Percentiles rank a stretch among this genome's conserved stretches.
phyloP scores from a whole-genome alignment of 768 basidiomycete genomes.

The Myochromella boudieri region DNA sequence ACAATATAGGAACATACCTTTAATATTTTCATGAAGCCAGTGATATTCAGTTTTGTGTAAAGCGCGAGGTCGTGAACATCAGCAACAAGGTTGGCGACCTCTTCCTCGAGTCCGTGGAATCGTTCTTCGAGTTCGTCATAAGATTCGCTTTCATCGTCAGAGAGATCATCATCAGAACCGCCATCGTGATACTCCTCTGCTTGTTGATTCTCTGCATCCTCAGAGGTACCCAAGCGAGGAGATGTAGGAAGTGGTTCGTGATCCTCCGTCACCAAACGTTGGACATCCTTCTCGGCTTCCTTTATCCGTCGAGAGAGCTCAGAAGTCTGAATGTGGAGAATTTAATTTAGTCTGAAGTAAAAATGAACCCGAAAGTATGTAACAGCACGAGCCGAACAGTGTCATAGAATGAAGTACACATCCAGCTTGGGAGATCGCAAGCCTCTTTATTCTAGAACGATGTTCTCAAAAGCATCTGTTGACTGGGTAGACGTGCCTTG shows the following conservation, averaged over 20 bases:
- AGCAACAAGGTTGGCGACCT: constrained; percentile 92
- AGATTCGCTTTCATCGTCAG: constrained; percentile 48
- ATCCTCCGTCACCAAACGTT: constrained; percentile 70
- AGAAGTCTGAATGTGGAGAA: constrained; percentile 50
- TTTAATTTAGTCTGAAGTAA: background rate
- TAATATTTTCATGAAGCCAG: constrained; percentile 97
- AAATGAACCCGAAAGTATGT: background rate
- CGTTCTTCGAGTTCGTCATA: constrained; percentile 80
- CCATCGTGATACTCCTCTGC: constrained; percentile 52
- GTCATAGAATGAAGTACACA: no score
- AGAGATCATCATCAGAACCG: constrained; percentile 69
- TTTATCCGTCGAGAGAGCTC: constrained; percentile 83
- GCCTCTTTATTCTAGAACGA: background rate
- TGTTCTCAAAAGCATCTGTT: background rate
- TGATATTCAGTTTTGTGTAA: constrained; percentile 95
- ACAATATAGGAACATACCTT: constrained; percentile 50
- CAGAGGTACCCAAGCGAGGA: constrained; percentile 17
- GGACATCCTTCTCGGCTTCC: constrained; percentile 79
- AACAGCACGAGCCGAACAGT: no score
- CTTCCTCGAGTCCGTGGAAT: constrained; percentile 88
- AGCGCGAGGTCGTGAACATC: constrained; percentile 90
- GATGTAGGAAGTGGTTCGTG: constrained; percentile 15
- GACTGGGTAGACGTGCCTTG: constrained; percentile 52
- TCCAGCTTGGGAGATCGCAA: no score
- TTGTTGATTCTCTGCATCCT: constrained; percentile 63